Evolutionary conservation across 2,329 filamentous ascomycete species (phyloP).

Genomic region (Rhexocercosporidium sp.): DNA sequence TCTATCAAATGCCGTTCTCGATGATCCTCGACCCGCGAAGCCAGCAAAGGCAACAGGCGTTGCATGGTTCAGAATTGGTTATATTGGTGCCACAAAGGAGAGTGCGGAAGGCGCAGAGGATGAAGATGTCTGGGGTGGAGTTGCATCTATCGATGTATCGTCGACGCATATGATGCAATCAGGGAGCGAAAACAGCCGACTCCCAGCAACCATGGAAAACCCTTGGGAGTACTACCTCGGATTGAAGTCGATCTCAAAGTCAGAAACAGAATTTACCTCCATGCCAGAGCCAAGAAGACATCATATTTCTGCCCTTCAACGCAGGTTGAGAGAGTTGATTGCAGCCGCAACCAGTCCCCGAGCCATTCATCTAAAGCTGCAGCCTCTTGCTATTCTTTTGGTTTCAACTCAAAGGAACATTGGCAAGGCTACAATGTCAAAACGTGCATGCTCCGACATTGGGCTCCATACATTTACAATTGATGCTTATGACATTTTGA

Average conservation of each 20-base stretch:
- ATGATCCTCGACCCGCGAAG: slow-evolving; percentile 49
- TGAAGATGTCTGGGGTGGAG: slow-evolving; percentile 81
- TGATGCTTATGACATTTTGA: slow-evolving; percentile 91
- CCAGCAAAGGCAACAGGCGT: slow-evolving; percentile 55
- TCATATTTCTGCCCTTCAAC: slow-evolving; percentile 64
- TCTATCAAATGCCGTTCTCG: slow-evolving; percentile 55
- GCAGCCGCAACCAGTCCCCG: slow-evolving; percentile 86
- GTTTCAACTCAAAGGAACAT: slow-evolving; percentile 93
- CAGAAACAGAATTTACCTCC: slow-evolving; percentile 47
- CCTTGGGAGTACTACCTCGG: slow-evolving; percentile 92
- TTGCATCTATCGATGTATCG: slow-evolving; percentile 83
- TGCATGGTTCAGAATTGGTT: slow-evolving; percentile 91
- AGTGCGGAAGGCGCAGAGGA: slow-evolving; percentile 59
- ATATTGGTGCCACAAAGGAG: slow-evolving; percentile 65
- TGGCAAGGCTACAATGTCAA: slow-evolving; percentile 83
- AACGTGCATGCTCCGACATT: slow-evolving; percentile 81
- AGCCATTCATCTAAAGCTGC: slow-evolving; percentile 85
- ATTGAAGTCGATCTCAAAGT: slow-evolving; percentile 67
- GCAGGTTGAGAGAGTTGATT: slow-evolving; percentile 82
- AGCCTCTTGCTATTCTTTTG: slow-evolving; percentile 85
- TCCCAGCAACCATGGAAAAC: slow-evolving; percentile 77
- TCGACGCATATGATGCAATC: slow-evolving; percentile 91
- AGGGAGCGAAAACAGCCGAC: slow-evolving; percentile 80
- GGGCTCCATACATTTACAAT: slow-evolving; percentile 89
- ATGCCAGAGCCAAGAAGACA: slow-evolving; percentile 51